Base-by-base conservation (phyloP, 495 filamentous ascomycete species). In the Aspergillus indologenus region DNA sequence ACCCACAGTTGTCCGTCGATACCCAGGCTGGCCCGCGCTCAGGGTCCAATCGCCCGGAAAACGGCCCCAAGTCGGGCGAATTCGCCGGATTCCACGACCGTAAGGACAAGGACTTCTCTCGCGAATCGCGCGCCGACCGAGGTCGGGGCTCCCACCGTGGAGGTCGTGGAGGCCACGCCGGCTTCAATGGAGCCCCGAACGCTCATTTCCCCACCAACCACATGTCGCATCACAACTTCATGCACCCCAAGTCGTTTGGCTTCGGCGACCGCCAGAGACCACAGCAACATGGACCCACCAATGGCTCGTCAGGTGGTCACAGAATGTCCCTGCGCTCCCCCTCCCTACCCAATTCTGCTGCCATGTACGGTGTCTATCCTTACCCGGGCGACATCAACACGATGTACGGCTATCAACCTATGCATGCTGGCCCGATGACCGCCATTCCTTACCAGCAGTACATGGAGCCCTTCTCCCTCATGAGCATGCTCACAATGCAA, bases 401-500 rank as follows among this genome's bases (percentile, higher is more conserved):
- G 14, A 76, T 75, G 68, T 81, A 78, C 69, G 74, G 74, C 60
- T 85, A 83, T 54, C 79, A 77, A 48, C 59, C 71, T 45, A 71
- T 81, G 61, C 83, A 84, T 57, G 71, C 86, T 31, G 76, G 72
- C 15, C 72, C 77, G 5, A 85, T 90, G 80, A 84, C 75, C 52
- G 82, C 85, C n/a, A 64, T 83, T 31, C 85, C 85, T 3, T 92
- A 81, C 61, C 80, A 79, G 62, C 73, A 79, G 21, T 87, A 81
- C 61, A 70, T 83, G 66, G 85, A 85, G 57, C 78, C 77, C 11
- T 81, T 75, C 56, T 73, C 79, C 17, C 63, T 88, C 17, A 75
- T 87, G 54, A 63, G 61, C 50, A 81, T 84, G 77, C 81, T 88
- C 14, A 79, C 80, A 51, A 79, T 84, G 66, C 92, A 97, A 71